Percentiles rank a stretch among this genome's conserved stretches.
Evolutionary conservation across 495 filamentous ascomycete genomes (phyloP).

Genomic region (Neurospora hispaniola): DNA sequence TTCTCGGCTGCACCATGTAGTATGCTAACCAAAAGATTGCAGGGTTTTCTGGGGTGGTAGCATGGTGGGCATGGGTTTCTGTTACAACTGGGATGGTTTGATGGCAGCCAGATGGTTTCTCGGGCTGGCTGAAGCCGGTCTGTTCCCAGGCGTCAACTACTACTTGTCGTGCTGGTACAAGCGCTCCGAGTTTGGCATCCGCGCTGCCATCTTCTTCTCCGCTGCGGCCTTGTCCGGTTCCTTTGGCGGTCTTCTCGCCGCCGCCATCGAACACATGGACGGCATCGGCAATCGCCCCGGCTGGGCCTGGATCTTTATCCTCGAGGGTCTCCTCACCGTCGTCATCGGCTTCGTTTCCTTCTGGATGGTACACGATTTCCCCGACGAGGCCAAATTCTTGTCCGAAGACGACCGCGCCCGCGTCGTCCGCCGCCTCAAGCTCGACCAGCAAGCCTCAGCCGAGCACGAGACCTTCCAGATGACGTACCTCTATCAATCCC

Average conservation of each 20-base stretch:
- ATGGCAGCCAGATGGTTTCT: slow-evolving; percentile 81
- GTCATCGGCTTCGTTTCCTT: slow-evolving; percentile 64
- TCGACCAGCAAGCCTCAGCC: slow-evolving; percentile 68
- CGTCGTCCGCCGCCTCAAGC: slow-evolving; percentile 60
- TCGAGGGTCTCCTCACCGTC: slow-evolving; percentile 68
- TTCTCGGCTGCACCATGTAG: background rate
- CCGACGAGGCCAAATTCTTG: slow-evolving; percentile 71
- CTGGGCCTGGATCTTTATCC: slow-evolving; percentile 81
- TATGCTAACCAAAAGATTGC: slow-evolving; percentile 7
- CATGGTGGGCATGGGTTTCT: slow-evolving; percentile 79
- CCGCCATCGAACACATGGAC: slow-evolving; percentile 66
- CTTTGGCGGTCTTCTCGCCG: slow-evolving; percentile 75
- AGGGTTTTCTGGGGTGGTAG: slow-evolving; percentile 58
- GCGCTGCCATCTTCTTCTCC: slow-evolving; percentile 78
- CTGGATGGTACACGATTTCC: slow-evolving; percentile 87
- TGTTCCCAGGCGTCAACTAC: slow-evolving; percentile 81
- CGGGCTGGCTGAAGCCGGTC: slow-evolving; percentile 71
- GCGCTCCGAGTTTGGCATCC: slow-evolving; percentile 63
- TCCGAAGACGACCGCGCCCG: slow-evolving; percentile 59
- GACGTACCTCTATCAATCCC: slow-evolving; percentile 60
- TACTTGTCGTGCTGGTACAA: slow-evolving; percentile 85
- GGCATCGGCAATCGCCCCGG: slow-evolving; percentile 54
- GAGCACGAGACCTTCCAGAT: slow-evolving; percentile 72
- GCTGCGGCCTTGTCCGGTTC: slow-evolving; percentile 77
- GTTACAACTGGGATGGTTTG: slow-evolving; percentile 65